Conservation (phyloP, 2,329 filamentous ascomycete genomes). For the Cladobotryum mycophilum region DNA sequence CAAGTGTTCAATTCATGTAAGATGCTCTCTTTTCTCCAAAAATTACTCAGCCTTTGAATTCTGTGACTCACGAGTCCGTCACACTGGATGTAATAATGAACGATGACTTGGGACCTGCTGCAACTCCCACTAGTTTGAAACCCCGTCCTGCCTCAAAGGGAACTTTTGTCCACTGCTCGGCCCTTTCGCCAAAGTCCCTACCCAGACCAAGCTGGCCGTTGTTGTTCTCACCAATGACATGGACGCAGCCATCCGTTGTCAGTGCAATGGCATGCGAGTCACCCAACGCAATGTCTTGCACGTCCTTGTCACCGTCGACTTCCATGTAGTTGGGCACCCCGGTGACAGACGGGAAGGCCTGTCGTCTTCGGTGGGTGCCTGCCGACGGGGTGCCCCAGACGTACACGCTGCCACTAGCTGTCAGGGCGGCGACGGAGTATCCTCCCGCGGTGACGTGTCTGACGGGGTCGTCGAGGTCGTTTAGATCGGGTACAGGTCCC, state of each 20-base stretch:
- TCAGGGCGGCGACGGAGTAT: conserved; percentile 53
- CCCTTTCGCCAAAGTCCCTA: conserved; percentile 10
- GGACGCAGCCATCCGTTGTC: conserved; percentile 43
- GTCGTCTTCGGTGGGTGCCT: conserved; percentile 23
- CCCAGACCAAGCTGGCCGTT: conserved; percentile 54
- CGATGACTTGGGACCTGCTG: conserved; percentile 43
- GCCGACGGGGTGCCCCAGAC: conserved; percentile 45
- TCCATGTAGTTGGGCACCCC: conserved; percentile 38
- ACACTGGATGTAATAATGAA: conserved; percentile 38
- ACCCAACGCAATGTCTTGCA: conserved; percentile 53
- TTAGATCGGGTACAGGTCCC: conserved; percentile 41
- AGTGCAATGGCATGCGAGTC: conserved; percentile 53
- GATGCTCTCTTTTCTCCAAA: conserved; percentile 1
- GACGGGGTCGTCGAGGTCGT: conserved; percentile 46
- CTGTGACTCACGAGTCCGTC: not conserved
- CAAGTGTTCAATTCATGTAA: conserved; percentile 1
- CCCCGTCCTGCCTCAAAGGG: conserved; percentile 21
- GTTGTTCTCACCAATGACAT: conserved; percentile 48
- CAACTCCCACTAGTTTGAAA: conserved; percentile 34
- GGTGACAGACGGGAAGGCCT: conserved; percentile 25
- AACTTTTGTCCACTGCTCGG: conserved; percentile 32
- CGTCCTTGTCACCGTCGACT: conserved; percentile 42
- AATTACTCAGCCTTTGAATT: not conserved
- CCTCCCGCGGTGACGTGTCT: conserved; percentile 50
- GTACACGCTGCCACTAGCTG: conserved; percentile 52